Conservation (phyloP, 2,329 filamentous ascomycete species). For the Celoporthe dispersa region DNA sequence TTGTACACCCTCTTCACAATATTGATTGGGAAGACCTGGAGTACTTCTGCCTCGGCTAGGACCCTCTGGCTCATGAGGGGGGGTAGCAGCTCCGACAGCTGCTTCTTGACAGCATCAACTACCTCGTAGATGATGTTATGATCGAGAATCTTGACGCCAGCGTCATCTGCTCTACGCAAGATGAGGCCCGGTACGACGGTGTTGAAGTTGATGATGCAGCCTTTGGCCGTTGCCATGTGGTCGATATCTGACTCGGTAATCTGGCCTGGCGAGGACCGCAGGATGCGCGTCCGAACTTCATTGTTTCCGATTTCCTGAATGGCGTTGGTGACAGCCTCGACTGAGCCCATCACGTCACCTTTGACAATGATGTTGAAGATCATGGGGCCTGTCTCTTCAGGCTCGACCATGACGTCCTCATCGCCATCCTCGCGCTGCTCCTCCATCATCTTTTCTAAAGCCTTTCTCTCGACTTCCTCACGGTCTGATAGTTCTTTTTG, state of each 20-base stretch:
- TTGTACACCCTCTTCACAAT: conserved; percentile 71
- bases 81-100: conserved; percentile 71
- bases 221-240: conserved; percentile 77
- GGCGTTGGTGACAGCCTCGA: conserved; percentile 83
- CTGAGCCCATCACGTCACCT: conserved; percentile 90
- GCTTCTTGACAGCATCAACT: conserved; percentile 70
- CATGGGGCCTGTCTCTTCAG: conserved; percentile 45
- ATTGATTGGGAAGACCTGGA: conserved; percentile 83
- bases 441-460: conserved; percentile 42
- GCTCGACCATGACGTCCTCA: conserved; percentile 39
- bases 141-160: conserved; percentile 78
- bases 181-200: conserved; percentile 70
- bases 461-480: conserved; percentile 55
- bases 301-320: conserved; percentile 81
- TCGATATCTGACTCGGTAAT: conserved; percentile 88
- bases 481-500: conserved; percentile 67
- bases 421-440: conserved; percentile 43
- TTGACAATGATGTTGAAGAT: conserved; percentile 84
- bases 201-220: conserved; percentile 87
- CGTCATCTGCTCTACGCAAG: conserved; percentile 68
- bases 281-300: conserved; percentile 77
- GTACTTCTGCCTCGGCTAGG: conserved; percentile 84
- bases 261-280: conserved; percentile 77
- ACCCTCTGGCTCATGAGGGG: conserved; percentile 71
- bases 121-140: conserved; percentile 87